Base-by-base conservation (phyloP, 192 early-diverging fungal species). In the Hyaloraphidium curvatum region DNA sequence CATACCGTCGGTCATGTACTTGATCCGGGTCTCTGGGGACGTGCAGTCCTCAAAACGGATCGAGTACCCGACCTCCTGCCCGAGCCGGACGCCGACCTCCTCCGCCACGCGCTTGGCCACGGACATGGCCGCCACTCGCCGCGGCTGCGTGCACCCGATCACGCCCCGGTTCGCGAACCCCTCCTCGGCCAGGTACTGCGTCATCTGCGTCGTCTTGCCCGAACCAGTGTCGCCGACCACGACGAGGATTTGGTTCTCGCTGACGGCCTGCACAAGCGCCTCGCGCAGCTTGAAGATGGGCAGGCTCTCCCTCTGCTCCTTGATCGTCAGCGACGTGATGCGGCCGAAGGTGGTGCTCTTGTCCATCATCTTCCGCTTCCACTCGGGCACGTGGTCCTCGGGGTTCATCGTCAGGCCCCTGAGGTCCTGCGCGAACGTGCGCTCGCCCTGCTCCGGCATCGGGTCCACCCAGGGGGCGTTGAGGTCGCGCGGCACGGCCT, bases 1-100 rank as follows among this genome's bases (percentile, higher is more conserved):
- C 82, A 96, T 88, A 67, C 95, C 95, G 57, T 96, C 95, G 14
- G 95, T 98, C 95, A 98, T 96, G 68, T 95, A 96, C 67, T 96
- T 98, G 59, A 98, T 86, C 54, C 64, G 70, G 2, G 95, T 98
- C 40, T 77, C 73, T 2, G 81, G 79, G 29, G 80, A 80, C 3
- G 90, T 95, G 67, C 89, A 93, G 64, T 98, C 95, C 64, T 98
- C 95, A 53, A 98, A 98, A 51, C 95, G 88, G 58, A 98, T 96
- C 9, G 91, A 84, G 56, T 98, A 98, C 11, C 95, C 95, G 37
- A 98, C 95, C 62, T 93, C 82, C 39, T 89, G 76, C 43, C 94
- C 94, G 19, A 96, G 59, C 48, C 80, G 68, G 50, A 87, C 90
- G 51, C 81, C 89, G 43, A 98, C 90, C 65, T 98, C 94, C 67